Percentiles rank a stretch among this genome's conserved stretches.
Evolutionary conservation across 1,284 basidiomycete species (phyloP).

Genomic region (Athelia sp.): DNA sequence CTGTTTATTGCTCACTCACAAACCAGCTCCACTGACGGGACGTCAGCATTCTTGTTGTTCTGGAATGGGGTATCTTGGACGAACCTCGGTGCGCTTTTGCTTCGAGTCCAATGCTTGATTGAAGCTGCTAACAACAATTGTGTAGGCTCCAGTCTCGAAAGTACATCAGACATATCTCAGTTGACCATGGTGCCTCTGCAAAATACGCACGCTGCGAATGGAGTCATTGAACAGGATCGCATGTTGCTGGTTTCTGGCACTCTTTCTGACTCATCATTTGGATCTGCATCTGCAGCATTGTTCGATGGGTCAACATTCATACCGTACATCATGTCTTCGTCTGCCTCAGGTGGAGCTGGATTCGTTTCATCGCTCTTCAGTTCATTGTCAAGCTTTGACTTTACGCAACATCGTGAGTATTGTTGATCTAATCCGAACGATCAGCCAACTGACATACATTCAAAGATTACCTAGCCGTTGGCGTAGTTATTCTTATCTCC

Average conservation of each 20-base stretch:
- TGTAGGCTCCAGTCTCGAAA: constrained; percentile 49
- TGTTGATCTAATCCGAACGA: neutral
- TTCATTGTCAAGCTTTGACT: constrained; percentile 74
- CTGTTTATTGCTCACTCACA: constrained; percentile 6
- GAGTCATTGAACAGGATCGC: constrained; percentile 78
- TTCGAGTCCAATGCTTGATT: neutral
- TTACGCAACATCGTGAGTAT: constrained; percentile 63
- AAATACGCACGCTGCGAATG: constrained; percentile 63
- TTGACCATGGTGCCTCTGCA: constrained; percentile 88
- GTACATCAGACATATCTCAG: constrained; percentile 68
- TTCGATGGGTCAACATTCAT: constrained; percentile 84
- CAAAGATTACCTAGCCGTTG: constrained; percentile 82
- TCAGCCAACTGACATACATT: constrained; percentile 8
- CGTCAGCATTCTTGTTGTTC: constrained; percentile 68
- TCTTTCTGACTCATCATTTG: constrained; percentile 65
- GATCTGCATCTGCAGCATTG: constrained; percentile 79
- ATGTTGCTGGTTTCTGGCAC: constrained; percentile 89
- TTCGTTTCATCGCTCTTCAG: constrained; percentile 78
- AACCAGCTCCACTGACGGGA: constrained; percentile 48
- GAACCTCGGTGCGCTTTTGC: constrained; percentile 45
- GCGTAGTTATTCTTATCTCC: constrained; percentile 93
- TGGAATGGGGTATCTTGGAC: constrained; percentile 82
- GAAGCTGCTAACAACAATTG: constrained; percentile 5
- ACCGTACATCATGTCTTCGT: constrained; percentile 78
- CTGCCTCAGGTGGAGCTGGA: constrained; percentile 66